Conservation (phyloP, 768 basidiomycete genomes). For the Naganishia kalamii region DNA sequence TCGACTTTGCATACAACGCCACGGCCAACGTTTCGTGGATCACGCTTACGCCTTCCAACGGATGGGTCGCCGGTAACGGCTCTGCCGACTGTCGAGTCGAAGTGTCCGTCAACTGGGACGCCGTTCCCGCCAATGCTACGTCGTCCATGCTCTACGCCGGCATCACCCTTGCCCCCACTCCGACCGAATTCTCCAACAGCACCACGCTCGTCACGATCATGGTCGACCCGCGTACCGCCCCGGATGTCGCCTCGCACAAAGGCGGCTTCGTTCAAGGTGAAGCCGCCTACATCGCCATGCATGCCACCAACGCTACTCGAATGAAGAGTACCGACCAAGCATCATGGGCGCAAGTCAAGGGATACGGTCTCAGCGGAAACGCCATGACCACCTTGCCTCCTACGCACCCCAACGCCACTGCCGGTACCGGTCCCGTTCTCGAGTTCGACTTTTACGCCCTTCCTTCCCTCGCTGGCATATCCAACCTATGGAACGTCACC, state of each 20-base stretch:
- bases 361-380: conserved; percentile 58
- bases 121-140: conserved; percentile 33
- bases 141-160: conserved; percentile 4
- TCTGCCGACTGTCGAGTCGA: conserved; percentile 55
- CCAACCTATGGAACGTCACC: conserved; percentile 10
- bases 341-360: conserved; percentile 58
- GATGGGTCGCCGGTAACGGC: conserved; percentile 50
- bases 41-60: conserved; percentile 51
- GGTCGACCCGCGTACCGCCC: conserved; percentile 19
- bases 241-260: conserved; percentile 7
- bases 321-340: conserved; percentile 54
- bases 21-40: conserved; percentile 56
- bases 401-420: conserved; percentile 56
- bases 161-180: conserved; percentile 21
- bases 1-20: conserved; percentile 56
- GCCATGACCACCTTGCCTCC: conserved; percentile 59
- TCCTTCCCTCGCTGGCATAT: conserved; percentile 10
- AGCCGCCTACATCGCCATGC: conserved; percentile 60
- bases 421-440: conserved; percentile 59
- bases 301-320: conserved; percentile 58
- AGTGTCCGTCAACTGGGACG: conserved; percentile 58
- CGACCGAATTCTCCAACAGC: conserved; percentile 9
- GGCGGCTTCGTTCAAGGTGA: conserved; percentile 58
- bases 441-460: conserved; percentile 51
- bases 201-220: conserved; percentile 29